Conservation (phyloP, 148 eudicot species). For the Fallopia convolvulus region DNA sequence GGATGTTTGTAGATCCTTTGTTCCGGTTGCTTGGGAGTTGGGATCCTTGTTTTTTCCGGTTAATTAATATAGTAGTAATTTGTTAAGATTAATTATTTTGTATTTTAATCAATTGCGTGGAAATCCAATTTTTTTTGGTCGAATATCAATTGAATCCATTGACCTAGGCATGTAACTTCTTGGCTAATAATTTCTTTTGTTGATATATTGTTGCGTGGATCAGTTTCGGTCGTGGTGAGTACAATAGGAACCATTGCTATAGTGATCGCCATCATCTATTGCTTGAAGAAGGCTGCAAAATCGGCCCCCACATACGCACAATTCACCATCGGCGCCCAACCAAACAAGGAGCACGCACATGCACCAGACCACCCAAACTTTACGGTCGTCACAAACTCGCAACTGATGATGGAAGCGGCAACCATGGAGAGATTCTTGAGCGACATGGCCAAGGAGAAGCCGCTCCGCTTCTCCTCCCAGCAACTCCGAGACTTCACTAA, state of each 20-base stretch:
- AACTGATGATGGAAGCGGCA: slow-evolving; percentile 6
- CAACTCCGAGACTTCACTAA: slow-evolving; percentile 18
- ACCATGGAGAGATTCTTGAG: slow-evolving; percentile 29
- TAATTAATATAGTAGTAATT: too few relatives aligned
- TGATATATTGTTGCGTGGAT: not conserved
- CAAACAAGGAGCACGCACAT: not conserved
- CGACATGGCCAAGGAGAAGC: slow-evolving; percentile 29
- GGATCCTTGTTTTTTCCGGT: too few relatives aligned
- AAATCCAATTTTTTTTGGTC: too few relatives aligned
- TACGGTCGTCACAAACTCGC: not conserved
- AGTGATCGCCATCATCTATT: slow-evolving; percentile 23
- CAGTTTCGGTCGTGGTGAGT: slow-evolving; percentile 18
- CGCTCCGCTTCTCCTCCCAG: slow-evolving; percentile 21
- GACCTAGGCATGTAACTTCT: too few relatives aligned
- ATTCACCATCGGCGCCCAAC: slow-evolving; percentile 12
- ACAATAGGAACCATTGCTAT: slow-evolving; percentile 18
- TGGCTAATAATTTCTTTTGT: not conserved
- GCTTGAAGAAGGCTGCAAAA: slow-evolving; percentile 26
- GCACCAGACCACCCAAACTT: not conserved
- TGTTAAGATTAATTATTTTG: too few relatives aligned
- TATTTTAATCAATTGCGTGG: too few relatives aligned
- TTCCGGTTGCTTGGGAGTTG: too few relatives aligned
- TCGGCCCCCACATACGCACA: slow-evolving; percentile 21
- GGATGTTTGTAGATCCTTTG: too few relatives aligned
- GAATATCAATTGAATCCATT: too few relatives aligned